Evolutionary conservation across 306 rosid species (phyloP), one percentile per base, ranked within the genome.

Genomic region (Lotus japonicus): DNA sequence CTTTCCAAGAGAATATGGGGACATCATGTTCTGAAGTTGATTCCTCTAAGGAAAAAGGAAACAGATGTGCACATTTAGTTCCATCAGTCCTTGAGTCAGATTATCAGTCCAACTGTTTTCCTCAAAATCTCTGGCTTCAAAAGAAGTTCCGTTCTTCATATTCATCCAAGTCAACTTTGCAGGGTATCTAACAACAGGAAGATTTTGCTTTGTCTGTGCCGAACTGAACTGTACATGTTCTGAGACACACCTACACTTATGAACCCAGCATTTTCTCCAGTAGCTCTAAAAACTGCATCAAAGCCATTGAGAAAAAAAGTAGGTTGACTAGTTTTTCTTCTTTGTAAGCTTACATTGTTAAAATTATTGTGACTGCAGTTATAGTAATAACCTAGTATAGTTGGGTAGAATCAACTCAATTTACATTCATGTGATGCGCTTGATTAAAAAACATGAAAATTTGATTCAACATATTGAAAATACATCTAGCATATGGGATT

Each of bases 61-160:
- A 54, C 81, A 72, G 77, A 52, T 35, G 65, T 58, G 78, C 79
- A 46, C 53, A 42, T 75, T 70, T 55, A 18, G 80, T 73, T 76
- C 76, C 80, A 68, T 52, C 81, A 36, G 13, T 58, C 17, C 78
- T 56, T 5, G 76, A 72, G 50, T 80, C 84, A 2, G 84, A 82
- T 66, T 49, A 66, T 58, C 80, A 77, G 61, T 75, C 88, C 26
- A 78, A 61, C 54, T 88, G 97, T 71, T 85, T 91, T 60, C 85
- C 96, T 9, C 79, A 68, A 73, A 46, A 74, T 19, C 72, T 77
- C 10, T 79, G 85, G 82, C 67, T 72, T 74, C 85, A 64, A 80
- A 87, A 83, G 82, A 84, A 82, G 77, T 62, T 50, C 14, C 65
- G 64, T 50, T 55, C 86, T 10, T 64, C 78, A 54, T 26, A 84